Conservation (phyloP, 2,329 filamentous ascomycete species). For the Plectosphaerella cucumerina region DNA sequence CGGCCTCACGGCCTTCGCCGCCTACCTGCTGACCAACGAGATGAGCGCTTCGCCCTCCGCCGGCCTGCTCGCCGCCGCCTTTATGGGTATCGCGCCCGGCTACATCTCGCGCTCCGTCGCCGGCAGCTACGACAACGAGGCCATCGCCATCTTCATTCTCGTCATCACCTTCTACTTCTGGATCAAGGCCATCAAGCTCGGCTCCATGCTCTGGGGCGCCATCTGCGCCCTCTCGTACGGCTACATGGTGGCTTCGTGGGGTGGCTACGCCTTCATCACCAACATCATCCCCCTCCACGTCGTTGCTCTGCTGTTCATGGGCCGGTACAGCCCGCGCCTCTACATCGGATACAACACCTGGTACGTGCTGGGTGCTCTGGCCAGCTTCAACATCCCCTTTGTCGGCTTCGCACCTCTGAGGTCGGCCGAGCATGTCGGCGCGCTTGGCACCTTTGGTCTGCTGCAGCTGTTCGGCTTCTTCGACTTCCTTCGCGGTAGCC, state of each 20-base stretch:
- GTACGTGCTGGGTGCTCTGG: conserved; percentile 93
- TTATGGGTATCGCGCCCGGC: conserved; percentile 96
- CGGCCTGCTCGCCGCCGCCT: conserved; percentile 86
- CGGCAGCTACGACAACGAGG: conserved; percentile 98
- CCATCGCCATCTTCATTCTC: conserved; percentile 96
- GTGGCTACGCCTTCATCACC: conserved; percentile 99
- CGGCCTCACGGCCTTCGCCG: conserved; percentile 84
- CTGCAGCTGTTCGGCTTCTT: conserved; percentile 91
- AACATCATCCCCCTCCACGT: conserved; percentile 92
- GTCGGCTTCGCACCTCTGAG: conserved; percentile 95
- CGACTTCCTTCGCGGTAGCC: conserved; percentile 81
- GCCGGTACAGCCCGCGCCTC: conserved; percentile 85
- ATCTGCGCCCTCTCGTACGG: conserved; percentile 95
- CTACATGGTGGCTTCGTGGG: conserved; percentile 99
- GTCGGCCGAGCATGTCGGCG: conserved; percentile 98
- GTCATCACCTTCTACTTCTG: conserved; percentile 98
- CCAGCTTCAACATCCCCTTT: conserved; percentile 99
- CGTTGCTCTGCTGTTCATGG: conserved; percentile 94
- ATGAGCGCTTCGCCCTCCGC: conserved; percentile 95
- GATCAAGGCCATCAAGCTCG: conserved; percentile 97
- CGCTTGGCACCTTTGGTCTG: conserved; percentile 91
- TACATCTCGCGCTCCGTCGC: conserved; percentile 98
- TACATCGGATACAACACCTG: conserved; percentile 98
- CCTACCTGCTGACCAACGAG: conserved; percentile 94
- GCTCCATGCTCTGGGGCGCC: conserved; percentile 94